Base-by-base conservation (phyloP, 768 basidiomycete species). In the Suillus weaverae region DNA sequence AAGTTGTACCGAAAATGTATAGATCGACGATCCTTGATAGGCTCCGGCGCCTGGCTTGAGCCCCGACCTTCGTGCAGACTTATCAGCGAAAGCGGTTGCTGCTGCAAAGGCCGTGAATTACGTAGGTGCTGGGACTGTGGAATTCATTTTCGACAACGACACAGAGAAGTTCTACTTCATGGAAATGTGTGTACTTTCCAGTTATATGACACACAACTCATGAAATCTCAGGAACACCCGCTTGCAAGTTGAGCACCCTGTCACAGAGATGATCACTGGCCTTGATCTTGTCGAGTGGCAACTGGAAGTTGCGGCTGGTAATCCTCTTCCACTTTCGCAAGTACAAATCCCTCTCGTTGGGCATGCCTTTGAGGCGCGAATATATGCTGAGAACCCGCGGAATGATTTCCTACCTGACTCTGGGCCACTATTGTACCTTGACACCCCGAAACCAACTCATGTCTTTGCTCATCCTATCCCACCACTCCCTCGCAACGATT, bases 221-320 rank as follows among this genome's bases (percentile, higher is more conserved):
- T 22, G 4, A 39, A 32, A 48, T 22, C 30, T 38, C 48, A 92
- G 91, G 92, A 94, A 94, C 70, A 93, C 92, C 13, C 84, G 92
- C 43, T 73, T 94, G 50, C 93, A 94, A 77, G 92, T 94, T 36
- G 93, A 96, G 70, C 95, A 96, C 73, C 94, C 94, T 16, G 92
- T 97, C 35, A 95, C 95, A 0, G 95, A 96, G 77, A 96, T 96
- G 90, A 87, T 97, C 60, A 97, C 95, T 1, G 94, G 94, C 1
- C 82, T 95, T 32, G 95, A 98, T 71, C 87, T 98, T 5, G 95
- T 98, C 9, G 91, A 97, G 77, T 97, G 95, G 95, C 95, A 98
- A 72, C 81, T 97, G 26, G 90, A 94, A 81, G 90, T 97, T 43
- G 95, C 95, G 14, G 90, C 91, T 18, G 94, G 95, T 0, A 97